Evolutionary conservation across 176 grass and related monocot species (phyloP).

Genomic region (Oryza rufipogon): DNA sequence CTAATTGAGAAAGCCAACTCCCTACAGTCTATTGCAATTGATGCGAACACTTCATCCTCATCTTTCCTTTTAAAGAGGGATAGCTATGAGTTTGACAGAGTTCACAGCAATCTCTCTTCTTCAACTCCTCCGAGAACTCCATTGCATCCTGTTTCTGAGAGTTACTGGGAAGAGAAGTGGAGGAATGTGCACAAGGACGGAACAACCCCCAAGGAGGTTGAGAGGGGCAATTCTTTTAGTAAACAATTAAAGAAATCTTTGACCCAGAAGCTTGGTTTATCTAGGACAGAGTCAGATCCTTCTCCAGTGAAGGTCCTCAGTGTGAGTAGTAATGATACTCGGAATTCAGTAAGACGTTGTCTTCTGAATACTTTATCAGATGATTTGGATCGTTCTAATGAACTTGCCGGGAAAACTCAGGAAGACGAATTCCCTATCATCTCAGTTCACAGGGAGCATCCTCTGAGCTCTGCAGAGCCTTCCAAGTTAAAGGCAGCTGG

Average conservation of each 20-base stretch:
- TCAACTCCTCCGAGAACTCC: slow-evolving; percentile 66
- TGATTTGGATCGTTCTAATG: slow-evolving; percentile 28
- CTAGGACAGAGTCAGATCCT: slow-evolving; percentile 72
- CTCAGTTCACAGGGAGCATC: slow-evolving; percentile 35
- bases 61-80: slow-evolving; percentile 51
- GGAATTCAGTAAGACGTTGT: slow-evolving; percentile 51
- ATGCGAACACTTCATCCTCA: slow-evolving; percentile 58
- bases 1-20: slow-evolving; percentile 83
- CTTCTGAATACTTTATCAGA: slow-evolving; percentile 61
- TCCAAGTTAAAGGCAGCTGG: slow-evolving; percentile 27
- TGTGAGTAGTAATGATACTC: slow-evolving; percentile 31
- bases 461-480: neutral
- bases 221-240: slow-evolving; percentile 44
- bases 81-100: slow-evolving; percentile 43
- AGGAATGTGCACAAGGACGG: slow-evolving; percentile 71
- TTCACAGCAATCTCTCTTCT: slow-evolving; percentile 43
- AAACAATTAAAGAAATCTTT: slow-evolving; percentile 60
- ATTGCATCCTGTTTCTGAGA: slow-evolving; percentile 59
- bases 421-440: slow-evolving; percentile 46
- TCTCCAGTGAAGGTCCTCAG: slow-evolving; percentile 46
- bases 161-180: slow-evolving; percentile 99
- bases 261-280: slow-evolving; percentile 57
- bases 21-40: slow-evolving; percentile 66
- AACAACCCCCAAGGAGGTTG: slow-evolving; percentile 45
- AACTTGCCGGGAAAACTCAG: slow-evolving; percentile 45